Evolutionary conservation across 192 early-diverging fungal species (phyloP).

Genomic region (Coemansia sp.): DNA sequence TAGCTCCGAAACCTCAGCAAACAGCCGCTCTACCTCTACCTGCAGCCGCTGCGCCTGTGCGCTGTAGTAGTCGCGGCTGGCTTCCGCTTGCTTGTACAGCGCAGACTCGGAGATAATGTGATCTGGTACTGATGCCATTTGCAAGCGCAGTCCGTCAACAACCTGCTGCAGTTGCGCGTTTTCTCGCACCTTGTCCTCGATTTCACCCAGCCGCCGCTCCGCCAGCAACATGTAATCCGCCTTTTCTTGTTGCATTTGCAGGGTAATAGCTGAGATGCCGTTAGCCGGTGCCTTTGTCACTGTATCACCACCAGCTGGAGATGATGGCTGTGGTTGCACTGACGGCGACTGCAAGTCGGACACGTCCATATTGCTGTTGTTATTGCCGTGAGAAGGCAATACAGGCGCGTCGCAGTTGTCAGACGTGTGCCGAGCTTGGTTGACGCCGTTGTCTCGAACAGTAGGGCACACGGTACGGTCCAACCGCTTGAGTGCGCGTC

Average conservation of each 20-base stretch:
- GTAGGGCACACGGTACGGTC: constrained; percentile 53
- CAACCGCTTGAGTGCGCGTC: constrained; percentile 45
- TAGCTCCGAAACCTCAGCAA: constrained; percentile 47
- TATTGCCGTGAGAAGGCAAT: neutral
- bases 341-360: neutral
- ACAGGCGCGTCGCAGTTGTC: constrained; percentile 1
- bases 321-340: neutral
- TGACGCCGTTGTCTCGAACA: constrained; percentile 13
- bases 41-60: constrained; percentile 50
- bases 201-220: constrained; percentile 50
- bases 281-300: neutral
- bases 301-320: neutral
- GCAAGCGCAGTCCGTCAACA: constrained; percentile 50
- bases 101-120: constrained; percentile 53
- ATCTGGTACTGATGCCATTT: constrained; percentile 52
- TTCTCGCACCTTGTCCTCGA: constrained; percentile 53
- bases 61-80: constrained; percentile 52
- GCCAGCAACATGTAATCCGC: constrained; percentile 50
- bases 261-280: constrained; percentile 12
- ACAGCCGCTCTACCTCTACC: constrained; percentile 36
- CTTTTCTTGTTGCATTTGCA: constrained; percentile 42
- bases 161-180: constrained; percentile 47
- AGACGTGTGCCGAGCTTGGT: neutral
- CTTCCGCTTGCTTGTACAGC: constrained; percentile 51
- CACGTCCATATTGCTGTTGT: neutral